Conservation (phyloP, 345 rosid genomes). For the Brassica nigra region DNA sequence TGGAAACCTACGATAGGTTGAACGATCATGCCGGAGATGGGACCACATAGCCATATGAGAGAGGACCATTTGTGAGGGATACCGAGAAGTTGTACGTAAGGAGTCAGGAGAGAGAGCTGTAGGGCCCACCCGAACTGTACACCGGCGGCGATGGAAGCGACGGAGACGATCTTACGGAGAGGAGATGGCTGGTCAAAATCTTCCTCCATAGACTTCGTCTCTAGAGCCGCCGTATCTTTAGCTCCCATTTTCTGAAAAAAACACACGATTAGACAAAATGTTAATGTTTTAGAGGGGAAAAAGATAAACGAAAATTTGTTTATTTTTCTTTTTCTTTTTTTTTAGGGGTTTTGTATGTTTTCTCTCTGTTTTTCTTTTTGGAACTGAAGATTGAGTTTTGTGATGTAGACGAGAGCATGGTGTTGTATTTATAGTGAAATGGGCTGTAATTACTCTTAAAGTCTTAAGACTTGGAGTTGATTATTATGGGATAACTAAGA, state of each 20-base stretch:
- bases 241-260: constrained; percentile 28
- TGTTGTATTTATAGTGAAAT: constrained; percentile 29
- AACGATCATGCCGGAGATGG: constrained; percentile 64
- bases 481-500: constrained; percentile 24
- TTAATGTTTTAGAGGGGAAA: neutral
- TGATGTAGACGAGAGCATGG: constrained; percentile 23
- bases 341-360: constrained; percentile 9
- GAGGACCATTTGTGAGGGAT: constrained; percentile 88
- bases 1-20: constrained; percentile 87
- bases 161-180: constrained; percentile 54
- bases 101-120: constrained; percentile 87
- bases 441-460: neutral
- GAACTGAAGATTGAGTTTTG: constrained; percentile 7
- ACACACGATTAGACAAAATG: constrained; percentile 18
- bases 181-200: constrained; percentile 41
- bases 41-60: constrained; percentile 95
- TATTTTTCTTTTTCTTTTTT: constrained; percentile 16
- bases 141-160: constrained; percentile 87
- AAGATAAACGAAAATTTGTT: constrained; percentile 28
- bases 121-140: constrained; percentile 95
- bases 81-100: constrained; percentile 83
- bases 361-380: constrained; percentile 2
- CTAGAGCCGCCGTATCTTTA: constrained; percentile 27
- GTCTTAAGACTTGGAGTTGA: constrained; percentile 30
- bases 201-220: constrained; percentile 30